Conservation (phyloP, 805 yeast species). For the Crinitomyces ghanaensis region DNA sequence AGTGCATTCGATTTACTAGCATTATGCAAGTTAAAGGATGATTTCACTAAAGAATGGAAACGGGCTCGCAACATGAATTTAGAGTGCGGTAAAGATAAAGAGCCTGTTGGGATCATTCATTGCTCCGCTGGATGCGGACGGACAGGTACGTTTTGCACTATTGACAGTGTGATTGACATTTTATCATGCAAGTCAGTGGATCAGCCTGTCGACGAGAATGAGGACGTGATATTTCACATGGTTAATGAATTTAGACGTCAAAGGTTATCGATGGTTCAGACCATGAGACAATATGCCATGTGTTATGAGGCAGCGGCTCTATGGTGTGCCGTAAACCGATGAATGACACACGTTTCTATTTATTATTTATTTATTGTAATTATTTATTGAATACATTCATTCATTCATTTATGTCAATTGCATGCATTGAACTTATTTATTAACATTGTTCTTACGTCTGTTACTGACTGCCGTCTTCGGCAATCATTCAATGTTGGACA, state of each 20-base stretch:
- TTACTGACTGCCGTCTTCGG: too few relatives aligned
- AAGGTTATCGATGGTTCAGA: conserved; percentile 77
- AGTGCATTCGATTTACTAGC: conserved; percentile 54
- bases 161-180: conserved; percentile 31
- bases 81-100: conserved; percentile 1
- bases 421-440: too few relatives aligned
- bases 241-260: conserved; percentile 62
- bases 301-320: conserved; percentile 52
- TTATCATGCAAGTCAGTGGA: conserved; percentile 2
- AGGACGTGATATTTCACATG: conserved; percentile 50
- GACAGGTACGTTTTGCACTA: conserved; percentile 70
- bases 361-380: conserved; percentile 5
- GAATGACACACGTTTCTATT: conserved; percentile 1
- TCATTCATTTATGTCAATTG: conserved; percentile 1
- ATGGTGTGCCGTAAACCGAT: conserved; percentile 12
- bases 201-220: conserved; percentile 7
- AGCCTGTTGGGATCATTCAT: conserved; percentile 43
- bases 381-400: too few relatives aligned
- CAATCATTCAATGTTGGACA: too few relatives aligned
- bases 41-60: conserved; percentile 22
- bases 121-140: conserved; percentile 98
- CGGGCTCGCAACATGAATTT: not conserved
- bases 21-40: conserved; percentile 36
- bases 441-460: too few relatives aligned
- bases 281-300: conserved; percentile 57